Conservation (phyloP, 164 flowering plant species). For the Paratinospora sagittata region DNA sequence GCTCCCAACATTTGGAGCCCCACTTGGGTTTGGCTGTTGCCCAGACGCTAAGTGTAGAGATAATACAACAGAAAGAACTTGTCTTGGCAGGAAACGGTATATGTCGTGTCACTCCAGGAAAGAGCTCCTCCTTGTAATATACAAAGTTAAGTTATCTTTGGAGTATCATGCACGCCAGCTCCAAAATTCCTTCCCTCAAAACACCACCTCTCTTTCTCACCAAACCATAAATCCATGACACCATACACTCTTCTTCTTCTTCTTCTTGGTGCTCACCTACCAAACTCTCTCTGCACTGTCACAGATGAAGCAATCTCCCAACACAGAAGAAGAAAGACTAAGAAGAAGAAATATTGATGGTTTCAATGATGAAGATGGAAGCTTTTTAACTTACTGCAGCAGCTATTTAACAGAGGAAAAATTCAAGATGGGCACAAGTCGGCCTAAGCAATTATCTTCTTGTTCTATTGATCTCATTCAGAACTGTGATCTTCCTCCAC, state of each 20-base stretch:
- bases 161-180: conserved; percentile 10
- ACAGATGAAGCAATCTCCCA: neutral
- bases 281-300: neutral
- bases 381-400: neutral
- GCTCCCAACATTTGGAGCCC: too few species aligned
- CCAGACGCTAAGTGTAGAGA: too few species aligned
- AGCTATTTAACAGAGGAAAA: neutral
- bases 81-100: neutral
- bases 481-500: conserved; percentile 59
- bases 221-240: too few species aligned
- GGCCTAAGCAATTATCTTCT: conserved; percentile 5
- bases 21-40: too few species aligned
- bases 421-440: neutral
- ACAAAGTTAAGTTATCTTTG: neutral
- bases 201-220: neutral
- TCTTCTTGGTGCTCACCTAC: neutral
- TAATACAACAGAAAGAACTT: neutral
- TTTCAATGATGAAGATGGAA: neutral
- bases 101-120: neutral
- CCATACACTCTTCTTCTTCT: too few species aligned
- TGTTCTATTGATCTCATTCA: conserved; percentile 29
- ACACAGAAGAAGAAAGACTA: neutral
- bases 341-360: neutral
- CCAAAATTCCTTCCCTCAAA: neutral
- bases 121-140: too few species aligned